phyloP scores from a whole-genome alignment of 163 green algal genomes.

The Chloroidium sp. region DNA sequence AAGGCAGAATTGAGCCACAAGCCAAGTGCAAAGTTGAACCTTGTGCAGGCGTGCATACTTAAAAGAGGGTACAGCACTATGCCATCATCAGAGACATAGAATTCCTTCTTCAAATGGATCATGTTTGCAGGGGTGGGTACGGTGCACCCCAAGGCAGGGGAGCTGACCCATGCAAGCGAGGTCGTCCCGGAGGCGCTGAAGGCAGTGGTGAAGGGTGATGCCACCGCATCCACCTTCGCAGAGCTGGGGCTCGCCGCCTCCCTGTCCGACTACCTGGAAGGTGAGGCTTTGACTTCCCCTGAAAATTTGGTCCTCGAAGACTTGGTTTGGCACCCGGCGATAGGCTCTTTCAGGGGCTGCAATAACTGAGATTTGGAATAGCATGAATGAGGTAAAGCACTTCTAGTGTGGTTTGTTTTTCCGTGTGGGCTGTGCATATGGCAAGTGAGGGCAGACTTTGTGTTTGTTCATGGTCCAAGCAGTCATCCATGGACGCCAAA shows the following conservation, averaged over 20 bases:
- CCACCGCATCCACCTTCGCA: conserved; percentile 6
- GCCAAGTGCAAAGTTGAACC: too few species aligned
- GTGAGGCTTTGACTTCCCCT: not conserved
- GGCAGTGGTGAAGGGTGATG: conserved; percentile 6
- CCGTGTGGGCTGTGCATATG: not conserved
- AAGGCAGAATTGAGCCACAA: too few species aligned
- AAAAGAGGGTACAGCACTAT: too few species aligned
- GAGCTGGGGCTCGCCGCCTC: conserved; percentile 36
- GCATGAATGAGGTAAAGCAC: not conserved
- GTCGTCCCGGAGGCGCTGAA: conserved; percentile 16
- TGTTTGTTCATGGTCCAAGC: too few species aligned
- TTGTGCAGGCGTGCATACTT: too few species aligned
- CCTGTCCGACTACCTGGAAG: conserved; percentile 39
- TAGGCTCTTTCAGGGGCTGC: not conserved
- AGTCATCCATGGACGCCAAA: too few species aligned
- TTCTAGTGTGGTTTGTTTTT: not conserved
- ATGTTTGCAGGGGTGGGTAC: not conserved
- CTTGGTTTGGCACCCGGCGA: not conserved
- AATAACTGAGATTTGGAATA: not conserved
- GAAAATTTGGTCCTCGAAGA: conserved; percentile 1
- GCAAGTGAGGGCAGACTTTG: too few species aligned
- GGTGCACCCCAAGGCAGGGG: conserved; percentile 18
- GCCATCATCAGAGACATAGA: too few species aligned
- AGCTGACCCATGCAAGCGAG: conserved; percentile 25
- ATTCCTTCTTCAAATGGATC: too few species aligned